Conservation (phyloP, 2,329 filamentous ascomycete species). For the Malbranchea zuffiana region DNA sequence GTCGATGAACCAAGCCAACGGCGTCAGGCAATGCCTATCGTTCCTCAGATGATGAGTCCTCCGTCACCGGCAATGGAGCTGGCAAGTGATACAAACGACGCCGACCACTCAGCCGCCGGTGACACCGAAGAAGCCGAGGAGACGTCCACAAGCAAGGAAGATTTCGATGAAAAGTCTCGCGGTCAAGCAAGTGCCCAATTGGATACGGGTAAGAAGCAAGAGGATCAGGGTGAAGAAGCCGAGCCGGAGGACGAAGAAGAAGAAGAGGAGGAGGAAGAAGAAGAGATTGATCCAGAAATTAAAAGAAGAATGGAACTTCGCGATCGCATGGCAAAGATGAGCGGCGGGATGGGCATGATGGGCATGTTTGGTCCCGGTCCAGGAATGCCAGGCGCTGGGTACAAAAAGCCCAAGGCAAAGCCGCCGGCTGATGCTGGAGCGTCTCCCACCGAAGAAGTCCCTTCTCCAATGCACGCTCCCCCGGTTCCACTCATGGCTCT, state of each 20-base stretch:
- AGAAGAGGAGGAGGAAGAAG: constrained; percentile 64
- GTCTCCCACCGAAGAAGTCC: constrained; percentile 22
- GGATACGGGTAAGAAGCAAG: constrained; percentile 36
- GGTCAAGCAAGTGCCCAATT: constrained; percentile 11
- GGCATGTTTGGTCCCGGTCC: constrained; percentile 71
- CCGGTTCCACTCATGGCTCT: constrained; percentile 49
- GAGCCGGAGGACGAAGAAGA: constrained; percentile 46
- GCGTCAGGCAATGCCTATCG: constrained; percentile 26
- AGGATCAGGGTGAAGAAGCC: constrained; percentile 37
- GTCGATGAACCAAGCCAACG: constrained; percentile 14
- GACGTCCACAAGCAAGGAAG: constrained; percentile 59
- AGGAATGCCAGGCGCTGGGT: constrained; percentile 41
- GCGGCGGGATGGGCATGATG: constrained; percentile 91
- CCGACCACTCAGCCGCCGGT: constrained; percentile 53
- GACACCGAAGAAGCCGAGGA: constrained; percentile 54
- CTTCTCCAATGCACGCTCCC: constrained; percentile 26
- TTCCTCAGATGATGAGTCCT: constrained; percentile 24
- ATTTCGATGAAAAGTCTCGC: constrained; percentile 50
- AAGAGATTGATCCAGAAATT: constrained; percentile 78
- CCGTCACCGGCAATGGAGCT: constrained; percentile 40
- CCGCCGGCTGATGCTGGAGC: constrained; percentile 29
- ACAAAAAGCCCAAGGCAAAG: constrained; percentile 36
- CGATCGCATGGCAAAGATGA: constrained; percentile 97
- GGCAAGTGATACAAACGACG: constrained; percentile 53
- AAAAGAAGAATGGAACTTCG: constrained; percentile 77